These are phyloP conservation scores for Breviolum minutum DNA, from an alignment of 73 alveolate species.

Conservation along the genomic window DNA sequence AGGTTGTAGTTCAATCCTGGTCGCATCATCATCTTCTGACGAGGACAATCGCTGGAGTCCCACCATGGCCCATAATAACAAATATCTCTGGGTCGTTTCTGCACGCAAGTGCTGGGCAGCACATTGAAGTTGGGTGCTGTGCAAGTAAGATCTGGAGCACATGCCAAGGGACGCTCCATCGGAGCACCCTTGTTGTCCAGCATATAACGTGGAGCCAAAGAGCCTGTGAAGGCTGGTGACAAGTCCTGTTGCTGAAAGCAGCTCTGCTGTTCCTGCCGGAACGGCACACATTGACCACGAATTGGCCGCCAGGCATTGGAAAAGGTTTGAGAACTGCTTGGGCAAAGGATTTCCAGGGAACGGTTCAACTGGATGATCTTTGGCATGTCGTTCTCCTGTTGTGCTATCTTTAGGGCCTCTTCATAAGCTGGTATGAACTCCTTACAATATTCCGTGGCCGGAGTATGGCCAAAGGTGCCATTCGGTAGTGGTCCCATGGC, in stretches of 20 bases:
- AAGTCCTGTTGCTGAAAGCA: slow-evolving; percentile 13
- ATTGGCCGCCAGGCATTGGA: neutral
- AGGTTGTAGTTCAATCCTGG: slow-evolving; percentile 7
- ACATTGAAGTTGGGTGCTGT: slow-evolving; percentile 50
- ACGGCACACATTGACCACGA: slow-evolving; percentile 16
- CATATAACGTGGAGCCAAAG: neutral
- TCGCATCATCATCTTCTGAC: neutral
- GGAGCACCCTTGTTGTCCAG: neutral
- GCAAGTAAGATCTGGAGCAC: slow-evolving; percentile 22
- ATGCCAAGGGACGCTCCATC: slow-evolving; percentile 40
- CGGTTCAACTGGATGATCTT: neutral
- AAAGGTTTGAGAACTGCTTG: neutral
- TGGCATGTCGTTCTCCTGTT: neutral
- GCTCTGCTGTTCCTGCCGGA: slow-evolving; percentile 11
- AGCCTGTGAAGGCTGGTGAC: slow-evolving; percentile 1
- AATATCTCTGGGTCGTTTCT: slow-evolving; percentile 13
- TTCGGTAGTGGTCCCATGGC: slow-evolving; percentile 10
- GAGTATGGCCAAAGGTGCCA: neutral
- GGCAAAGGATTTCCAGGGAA: neutral
- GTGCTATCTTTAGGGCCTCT: neutral
- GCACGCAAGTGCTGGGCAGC: slow-evolving; percentile 53
- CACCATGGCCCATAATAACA: slow-evolving; percentile 67
- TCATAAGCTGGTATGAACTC: neutral
- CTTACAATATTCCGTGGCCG: neutral
- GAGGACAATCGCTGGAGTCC: slow-evolving; percentile 70